phyloP scores from a whole-genome alignment of 352 stramenopile genomes.

The Phytopythium chamaehyphon region DNA sequence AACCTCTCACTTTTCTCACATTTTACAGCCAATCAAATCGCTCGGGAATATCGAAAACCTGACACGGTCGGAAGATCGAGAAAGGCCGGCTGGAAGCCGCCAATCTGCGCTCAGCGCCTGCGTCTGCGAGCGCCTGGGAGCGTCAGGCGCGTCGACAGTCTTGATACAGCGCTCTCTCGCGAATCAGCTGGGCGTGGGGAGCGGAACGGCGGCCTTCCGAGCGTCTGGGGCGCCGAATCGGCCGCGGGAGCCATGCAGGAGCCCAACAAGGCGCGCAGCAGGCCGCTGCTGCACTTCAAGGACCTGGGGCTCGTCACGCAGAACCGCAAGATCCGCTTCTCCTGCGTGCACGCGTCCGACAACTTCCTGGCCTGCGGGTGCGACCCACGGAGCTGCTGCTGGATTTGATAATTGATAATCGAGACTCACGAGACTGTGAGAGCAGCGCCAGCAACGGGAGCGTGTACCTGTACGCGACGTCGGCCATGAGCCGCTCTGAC shows the following conservation, averaged over 20 bases:
- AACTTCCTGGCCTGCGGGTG: constrained; percentile 86
- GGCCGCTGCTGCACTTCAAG: constrained; percentile 70
- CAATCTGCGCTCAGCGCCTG: too few species aligned
- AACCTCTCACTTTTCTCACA: background rate
- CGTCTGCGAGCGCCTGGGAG: too few species aligned
- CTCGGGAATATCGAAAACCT: too few species aligned
- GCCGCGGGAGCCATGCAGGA: background rate
- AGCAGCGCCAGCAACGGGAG: constrained; percentile 71
- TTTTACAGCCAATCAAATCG: too few species aligned
- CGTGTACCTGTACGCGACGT: constrained; percentile 81
- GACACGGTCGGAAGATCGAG: constrained; percentile 2
- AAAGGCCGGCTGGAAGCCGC: background rate
- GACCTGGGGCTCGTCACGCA: constrained; percentile 51
- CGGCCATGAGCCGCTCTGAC: constrained; percentile 29
- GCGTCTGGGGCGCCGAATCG: background rate
- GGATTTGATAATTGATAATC: too few species aligned
- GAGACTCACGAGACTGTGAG: background rate
- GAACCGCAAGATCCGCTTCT: constrained; percentile 69
- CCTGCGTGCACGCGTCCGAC: constrained; percentile 78
- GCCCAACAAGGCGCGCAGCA: constrained; percentile 22
- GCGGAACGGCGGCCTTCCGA: too few species aligned
- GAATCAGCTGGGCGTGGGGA: too few species aligned
- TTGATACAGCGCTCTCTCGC: too few species aligned
- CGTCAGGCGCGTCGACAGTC: too few species aligned
- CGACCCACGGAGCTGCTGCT: constrained; percentile 10